Evolutionary conservation across 768 basidiomycete genomes (phyloP).

Genomic region (Trametes cinnabarina): DNA sequence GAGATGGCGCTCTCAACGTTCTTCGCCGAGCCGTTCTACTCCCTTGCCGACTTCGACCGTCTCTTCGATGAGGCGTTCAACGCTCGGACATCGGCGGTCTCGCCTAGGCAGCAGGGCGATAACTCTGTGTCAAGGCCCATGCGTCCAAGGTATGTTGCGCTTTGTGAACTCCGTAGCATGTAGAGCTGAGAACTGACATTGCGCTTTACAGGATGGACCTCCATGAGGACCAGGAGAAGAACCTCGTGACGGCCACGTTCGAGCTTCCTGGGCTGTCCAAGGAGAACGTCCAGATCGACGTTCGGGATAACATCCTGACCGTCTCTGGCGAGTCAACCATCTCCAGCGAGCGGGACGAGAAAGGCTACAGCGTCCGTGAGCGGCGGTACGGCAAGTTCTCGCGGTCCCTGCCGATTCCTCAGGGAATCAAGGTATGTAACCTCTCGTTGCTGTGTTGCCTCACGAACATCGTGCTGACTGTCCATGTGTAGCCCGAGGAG

Average conservation of each 20-base stretch:
- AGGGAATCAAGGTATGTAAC: slow-evolving; percentile 27
- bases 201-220: slow-evolving; percentile 48
- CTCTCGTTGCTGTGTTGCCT: not conserved
- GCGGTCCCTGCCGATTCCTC: slow-evolving; percentile 25
- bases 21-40: slow-evolving; percentile 43
- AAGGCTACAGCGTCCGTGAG: slow-evolving; percentile 34
- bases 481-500: slow-evolving; percentile 36
- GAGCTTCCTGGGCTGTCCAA: slow-evolving; percentile 57
- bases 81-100: slow-evolving; percentile 19
- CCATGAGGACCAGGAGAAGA: slow-evolving; percentile 45
- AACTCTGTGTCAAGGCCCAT: slow-evolving; percentile 9
- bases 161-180: not conserved
- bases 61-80: slow-evolving; percentile 42
- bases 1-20: slow-evolving; percentile 36
- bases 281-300: slow-evolving; percentile 50
- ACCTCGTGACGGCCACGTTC: slow-evolving; percentile 50
- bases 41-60: slow-evolving; percentile 41
- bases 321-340: slow-evolving; percentile 47
- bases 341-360: slow-evolving; percentile 34
- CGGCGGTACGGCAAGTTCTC: slow-evolving; percentile 29
- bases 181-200: not conserved
- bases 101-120: not conserved
- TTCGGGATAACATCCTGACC: slow-evolving; percentile 46
- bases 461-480: slow-evolving; percentile 22
- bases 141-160: slow-evolving; percentile 23